phyloP scores from a whole-genome alignment of 371 early-diverging fungal species.

The Batrachochytrium dendrobatidis region DNA sequence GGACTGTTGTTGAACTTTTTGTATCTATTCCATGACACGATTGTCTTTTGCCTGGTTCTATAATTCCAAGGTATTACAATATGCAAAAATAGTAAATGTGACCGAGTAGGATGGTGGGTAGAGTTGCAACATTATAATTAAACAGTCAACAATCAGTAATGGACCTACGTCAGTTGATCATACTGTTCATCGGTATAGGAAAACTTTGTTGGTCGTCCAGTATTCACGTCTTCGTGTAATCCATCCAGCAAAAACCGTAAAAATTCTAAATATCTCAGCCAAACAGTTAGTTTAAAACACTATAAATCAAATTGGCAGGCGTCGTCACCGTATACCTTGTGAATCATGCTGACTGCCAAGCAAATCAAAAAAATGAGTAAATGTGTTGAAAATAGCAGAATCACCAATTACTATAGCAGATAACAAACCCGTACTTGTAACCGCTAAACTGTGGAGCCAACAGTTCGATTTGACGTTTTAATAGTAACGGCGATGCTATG shows the following conservation, averaged over 20 bases:
- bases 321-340: conserved; percentile 15
- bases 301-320: no score
- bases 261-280: no score
- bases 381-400: no score
- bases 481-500: conserved; percentile 15
- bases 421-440: conserved; percentile 22
- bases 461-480: conserved; percentile 28
- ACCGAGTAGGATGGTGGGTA: not conserved
- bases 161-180: conserved; percentile 24
- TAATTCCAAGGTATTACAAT: not conserved
- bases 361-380: no score
- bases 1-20: conserved; percentile 13
- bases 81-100: not conserved
- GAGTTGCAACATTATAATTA: conserved; percentile 1
- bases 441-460: conserved; percentile 34
- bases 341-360: conserved; percentile 36
- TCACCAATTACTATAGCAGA: no score
- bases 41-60: conserved; percentile 4
- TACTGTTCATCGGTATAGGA: conserved; percentile 28
- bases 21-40: conserved; percentile 16
- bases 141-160: not conserved
- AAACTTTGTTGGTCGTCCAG: conserved; percentile 21
- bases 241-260: conserved; percentile 42
- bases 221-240: conserved; percentile 49
- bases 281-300: no score